Conservation (phyloP, 805 yeast species). For the Candida xiaguanensis region DNA sequence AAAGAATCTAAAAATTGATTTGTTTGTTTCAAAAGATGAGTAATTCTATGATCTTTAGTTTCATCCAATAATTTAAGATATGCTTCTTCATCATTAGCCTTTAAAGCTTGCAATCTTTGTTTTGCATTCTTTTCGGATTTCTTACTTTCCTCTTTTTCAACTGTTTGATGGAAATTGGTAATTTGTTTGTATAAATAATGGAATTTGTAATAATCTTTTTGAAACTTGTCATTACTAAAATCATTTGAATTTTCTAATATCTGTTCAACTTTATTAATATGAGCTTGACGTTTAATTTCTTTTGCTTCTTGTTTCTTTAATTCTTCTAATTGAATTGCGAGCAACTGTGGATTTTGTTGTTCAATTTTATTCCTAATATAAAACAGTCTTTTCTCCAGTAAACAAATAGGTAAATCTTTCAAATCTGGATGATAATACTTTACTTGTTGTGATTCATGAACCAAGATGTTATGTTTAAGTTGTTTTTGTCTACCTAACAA, state of each 20-base stretch:
- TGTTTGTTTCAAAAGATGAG: slow-evolving; percentile 78
- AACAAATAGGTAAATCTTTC: slow-evolving; percentile 50
- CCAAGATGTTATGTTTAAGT: slow-evolving; percentile 57
- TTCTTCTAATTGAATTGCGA: slow-evolving; percentile 73
- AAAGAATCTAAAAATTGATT: slow-evolving; percentile 72
- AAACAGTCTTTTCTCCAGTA: slow-evolving; percentile 66
- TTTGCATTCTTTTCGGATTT: slow-evolving; percentile 78
- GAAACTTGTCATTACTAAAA: slow-evolving; percentile 17
- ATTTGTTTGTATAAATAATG: slow-evolving; percentile 32
- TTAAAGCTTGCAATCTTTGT: slow-evolving; percentile 82
- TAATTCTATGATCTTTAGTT: slow-evolving; percentile 83
- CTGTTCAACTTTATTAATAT: slow-evolving; percentile 43
- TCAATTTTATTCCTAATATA: slow-evolving; percentile 66
- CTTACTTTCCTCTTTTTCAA: slow-evolving; percentile 74
- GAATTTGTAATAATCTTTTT: slow-evolving; percentile 22
- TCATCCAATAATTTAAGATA: slow-evolving; percentile 79
- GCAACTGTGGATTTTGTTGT: slow-evolving; percentile 68
- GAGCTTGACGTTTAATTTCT: slow-evolving; percentile 48
- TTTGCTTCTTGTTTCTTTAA: slow-evolving; percentile 58
- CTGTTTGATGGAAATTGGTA: slow-evolving; percentile 47
- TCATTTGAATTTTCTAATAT: slow-evolving; percentile 26
- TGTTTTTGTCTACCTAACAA: slow-evolving; percentile 68
- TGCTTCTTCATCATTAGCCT: slow-evolving; percentile 86
- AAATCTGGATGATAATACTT: slow-evolving; percentile 52
- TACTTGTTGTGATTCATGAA: slow-evolving; percentile 50